phyloP scores from a whole-genome alignment of 495 filamentous ascomycete genomes.

The Trichoderma gamsii region DNA sequence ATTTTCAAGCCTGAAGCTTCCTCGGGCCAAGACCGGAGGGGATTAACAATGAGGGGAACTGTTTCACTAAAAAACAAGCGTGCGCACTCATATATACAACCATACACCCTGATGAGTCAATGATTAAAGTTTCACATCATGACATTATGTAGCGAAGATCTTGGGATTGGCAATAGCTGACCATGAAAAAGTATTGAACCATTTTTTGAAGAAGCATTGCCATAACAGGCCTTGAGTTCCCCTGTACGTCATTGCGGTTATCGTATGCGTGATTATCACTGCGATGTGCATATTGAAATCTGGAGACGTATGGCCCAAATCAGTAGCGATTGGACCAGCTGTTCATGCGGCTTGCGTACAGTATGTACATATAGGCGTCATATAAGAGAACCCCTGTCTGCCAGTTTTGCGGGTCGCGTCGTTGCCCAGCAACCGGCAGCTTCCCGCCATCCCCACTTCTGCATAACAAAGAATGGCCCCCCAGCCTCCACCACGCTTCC shows the following conservation, averaged over 20 bases:
- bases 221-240: too few relatives aligned
- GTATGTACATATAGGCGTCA: too few relatives aligned
- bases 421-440: constrained; percentile 13
- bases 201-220: too few relatives aligned
- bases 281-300: not conserved
- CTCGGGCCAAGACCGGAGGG: not conserved
- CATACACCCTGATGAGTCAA: constrained; percentile 6
- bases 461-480: not conserved
- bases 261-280: not conserved
- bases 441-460: not conserved
- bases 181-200: not conserved
- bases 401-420: not conserved
- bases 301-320: not conserved
- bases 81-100: not conserved
- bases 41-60: not conserved
- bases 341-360: not conserved
- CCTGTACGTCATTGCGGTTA: not conserved
- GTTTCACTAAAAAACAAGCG: not conserved
- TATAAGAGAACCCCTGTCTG: not conserved
- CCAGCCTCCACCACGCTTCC: constrained; percentile 8
- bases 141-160: constrained; percentile 1
- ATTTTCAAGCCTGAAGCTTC: not conserved
- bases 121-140: constrained; percentile 2
- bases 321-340: not conserved
- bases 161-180: not conserved